These are phyloP conservation scores for Arctium minus DNA, from an alignment of 129 eudicot species.

Conservation along the genomic window DNA sequence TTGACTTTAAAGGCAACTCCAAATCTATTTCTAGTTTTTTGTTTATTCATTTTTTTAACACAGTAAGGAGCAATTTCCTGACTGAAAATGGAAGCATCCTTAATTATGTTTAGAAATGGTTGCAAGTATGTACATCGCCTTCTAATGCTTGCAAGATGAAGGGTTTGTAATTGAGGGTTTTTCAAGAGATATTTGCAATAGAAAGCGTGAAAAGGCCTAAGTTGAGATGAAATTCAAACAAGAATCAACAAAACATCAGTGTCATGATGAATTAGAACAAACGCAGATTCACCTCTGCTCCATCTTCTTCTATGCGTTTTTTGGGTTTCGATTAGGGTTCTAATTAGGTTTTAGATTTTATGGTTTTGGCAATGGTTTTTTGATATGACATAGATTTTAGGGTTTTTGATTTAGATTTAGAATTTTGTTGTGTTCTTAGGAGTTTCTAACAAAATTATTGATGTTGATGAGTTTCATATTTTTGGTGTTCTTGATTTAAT, in stretches of 20 bases:
- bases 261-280: not conserved
- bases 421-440: no score
- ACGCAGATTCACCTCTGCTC: no score
- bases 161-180: not conserved
- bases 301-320: no score
- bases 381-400: no score
- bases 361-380: no score
- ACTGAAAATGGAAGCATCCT: not conserved
- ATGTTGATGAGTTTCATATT: no score
- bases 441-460: no score
- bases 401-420: no score
- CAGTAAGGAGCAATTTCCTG: slow-evolving; percentile 2
- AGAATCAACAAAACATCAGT: not conserved
- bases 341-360: no score
- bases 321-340: no score
- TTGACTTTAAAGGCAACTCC: not conserved
- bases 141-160: not conserved
- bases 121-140: not conserved
- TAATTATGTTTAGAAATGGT: not conserved
- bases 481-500: no score
- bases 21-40: not conserved
- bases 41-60: not conserved
- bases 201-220: not conserved
- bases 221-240: not conserved
- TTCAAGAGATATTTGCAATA: not conserved